phyloP scores from a whole-genome alignment of 805 yeast genomes.

The Lachancea mirantina region DNA sequence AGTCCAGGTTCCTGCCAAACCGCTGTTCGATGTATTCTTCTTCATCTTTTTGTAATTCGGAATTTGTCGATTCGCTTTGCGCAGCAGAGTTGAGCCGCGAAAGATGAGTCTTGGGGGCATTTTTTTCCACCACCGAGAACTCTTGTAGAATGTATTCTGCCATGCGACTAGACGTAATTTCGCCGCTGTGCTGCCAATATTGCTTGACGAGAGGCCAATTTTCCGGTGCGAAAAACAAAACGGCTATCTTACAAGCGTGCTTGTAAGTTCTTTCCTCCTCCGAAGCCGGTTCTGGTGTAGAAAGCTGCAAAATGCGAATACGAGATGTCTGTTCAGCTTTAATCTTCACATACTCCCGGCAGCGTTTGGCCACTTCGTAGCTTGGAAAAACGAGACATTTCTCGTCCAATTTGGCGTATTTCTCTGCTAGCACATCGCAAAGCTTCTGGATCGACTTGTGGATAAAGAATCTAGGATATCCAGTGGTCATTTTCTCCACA shows the following conservation, averaged over 20 bases:
- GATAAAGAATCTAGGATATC: constrained; percentile 82
- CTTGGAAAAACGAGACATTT: constrained; percentile 69
- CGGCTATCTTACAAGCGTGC: constrained; percentile 64
- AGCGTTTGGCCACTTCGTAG: constrained; percentile 70
- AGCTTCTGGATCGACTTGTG: constrained; percentile 56
- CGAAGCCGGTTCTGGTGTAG: constrained; percentile 58
- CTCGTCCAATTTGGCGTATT: constrained; percentile 78
- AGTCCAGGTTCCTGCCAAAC: constrained; percentile 82
- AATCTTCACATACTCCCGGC: constrained; percentile 66
- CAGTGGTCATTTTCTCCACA: constrained; percentile 66
- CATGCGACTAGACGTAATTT: constrained; percentile 85
- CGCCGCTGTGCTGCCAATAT: constrained; percentile 97
- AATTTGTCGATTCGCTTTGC: constrained; percentile 2
- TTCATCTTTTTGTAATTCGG: constrained; percentile 29
- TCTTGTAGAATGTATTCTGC: constrained; percentile 78
- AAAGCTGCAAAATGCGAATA: constrained; percentile 63
- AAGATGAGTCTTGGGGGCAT: constrained; percentile 20
- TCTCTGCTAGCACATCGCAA: constrained; percentile 45
- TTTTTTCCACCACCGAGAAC: constrained; percentile 36
- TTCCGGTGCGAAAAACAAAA: constrained; percentile 64
- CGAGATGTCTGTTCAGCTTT: constrained; percentile 25
- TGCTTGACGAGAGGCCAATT: constrained; percentile 62
- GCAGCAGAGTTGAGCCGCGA: neutral
- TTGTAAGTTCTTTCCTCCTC: constrained; percentile 53
- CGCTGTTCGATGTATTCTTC: constrained; percentile 81